Conservation (phyloP, 2,329 filamentous ascomycete genomes). For the Chaetomium olivaceum region DNA sequence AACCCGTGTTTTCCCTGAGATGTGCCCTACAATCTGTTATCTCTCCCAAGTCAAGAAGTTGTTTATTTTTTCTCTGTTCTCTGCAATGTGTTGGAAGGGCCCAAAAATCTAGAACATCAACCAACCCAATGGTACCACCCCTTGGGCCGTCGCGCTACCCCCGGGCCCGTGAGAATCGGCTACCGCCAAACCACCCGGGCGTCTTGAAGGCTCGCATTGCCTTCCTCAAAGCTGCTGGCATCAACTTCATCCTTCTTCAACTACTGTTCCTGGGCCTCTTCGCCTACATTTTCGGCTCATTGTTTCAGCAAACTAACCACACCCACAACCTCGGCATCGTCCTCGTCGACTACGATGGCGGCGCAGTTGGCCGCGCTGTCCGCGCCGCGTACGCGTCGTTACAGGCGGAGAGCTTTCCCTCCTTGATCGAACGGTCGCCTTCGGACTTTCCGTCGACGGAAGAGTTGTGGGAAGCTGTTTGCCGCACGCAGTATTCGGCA, state of each 20-base stretch:
- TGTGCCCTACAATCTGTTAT: too few species aligned
- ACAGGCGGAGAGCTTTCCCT: neutral
- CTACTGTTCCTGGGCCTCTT: conserved; percentile 6
- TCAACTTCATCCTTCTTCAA: conserved; percentile 7
- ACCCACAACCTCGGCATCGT: conserved; percentile 2
- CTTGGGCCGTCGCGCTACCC: too few species aligned
- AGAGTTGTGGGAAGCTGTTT: conserved; percentile 4
- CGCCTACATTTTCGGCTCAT: conserved; percentile 4
- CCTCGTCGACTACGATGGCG: conserved; percentile 9
- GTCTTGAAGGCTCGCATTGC: neutral
- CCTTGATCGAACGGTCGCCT: neutral
- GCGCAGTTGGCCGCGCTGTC: conserved; percentile 2
- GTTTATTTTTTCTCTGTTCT: too few species aligned
- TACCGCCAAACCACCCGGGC: too few species aligned
- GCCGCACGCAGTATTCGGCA: neutral
- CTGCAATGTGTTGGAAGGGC: too few species aligned
- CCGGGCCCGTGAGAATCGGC: too few species aligned
- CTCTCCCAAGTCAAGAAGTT: too few species aligned
- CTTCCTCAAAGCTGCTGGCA: conserved; percentile 6
- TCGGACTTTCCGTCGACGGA: neutral
- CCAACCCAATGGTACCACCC: too few species aligned
- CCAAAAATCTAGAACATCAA: too few species aligned
- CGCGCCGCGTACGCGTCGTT: conserved; percentile 7
- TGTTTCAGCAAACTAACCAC: conserved; percentile 5
- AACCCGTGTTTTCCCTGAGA: too few species aligned